Evolutionary conservation across 352 stramenopile genomes (phyloP), one percentile per base, ranked within the genome.

Genomic region (Phytophthora pseudosyringae): DNA sequence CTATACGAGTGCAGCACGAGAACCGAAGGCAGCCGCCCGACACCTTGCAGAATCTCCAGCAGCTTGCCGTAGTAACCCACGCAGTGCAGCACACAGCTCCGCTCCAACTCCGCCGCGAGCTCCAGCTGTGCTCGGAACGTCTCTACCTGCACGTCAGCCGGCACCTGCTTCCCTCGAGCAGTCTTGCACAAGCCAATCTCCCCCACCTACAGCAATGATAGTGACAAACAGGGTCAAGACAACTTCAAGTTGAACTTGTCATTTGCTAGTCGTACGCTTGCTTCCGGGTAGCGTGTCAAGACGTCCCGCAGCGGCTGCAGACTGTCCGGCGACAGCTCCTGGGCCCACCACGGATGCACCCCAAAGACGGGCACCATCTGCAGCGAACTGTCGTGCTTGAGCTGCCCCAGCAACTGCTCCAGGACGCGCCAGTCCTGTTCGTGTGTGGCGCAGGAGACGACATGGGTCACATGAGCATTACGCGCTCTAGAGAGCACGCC

Each of bases 121-220:
- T 54, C 12, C 18, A 95, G 64, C 39, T 95, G 86, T 8, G 69
- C 70, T 41, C 33, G 58, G 40, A 93, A 91, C 5, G 67, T 65
- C 28, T 36, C 55, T 35, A 85, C 67, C 49, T 95, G 86, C 5
- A 86, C 52, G 4, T 65, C 53, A 5, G 72, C 3, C 1, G 79
- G 72, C 7, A 93, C 78, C 11, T 73, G 49, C 16, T 68, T 73
- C 0, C 86, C 86, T 26, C 81, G 73, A 21, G 55, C 60, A 38
- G 72, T 91, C 54, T 93, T 93, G 58, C 86, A 95, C 11, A 95
- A 46, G 0, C 86, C 86, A 61, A 95, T 93, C 58, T 95, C 86
- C 0, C 86, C 86, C 3, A 94, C 47, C 83, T 91, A 48, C 32
- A 45, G 41, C 40, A 59, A 43, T 28, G 3, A 36, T 40, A 51